phyloP scores from a whole-genome alignment of 257 asterid species.

The Gentiana straminea region DNA sequence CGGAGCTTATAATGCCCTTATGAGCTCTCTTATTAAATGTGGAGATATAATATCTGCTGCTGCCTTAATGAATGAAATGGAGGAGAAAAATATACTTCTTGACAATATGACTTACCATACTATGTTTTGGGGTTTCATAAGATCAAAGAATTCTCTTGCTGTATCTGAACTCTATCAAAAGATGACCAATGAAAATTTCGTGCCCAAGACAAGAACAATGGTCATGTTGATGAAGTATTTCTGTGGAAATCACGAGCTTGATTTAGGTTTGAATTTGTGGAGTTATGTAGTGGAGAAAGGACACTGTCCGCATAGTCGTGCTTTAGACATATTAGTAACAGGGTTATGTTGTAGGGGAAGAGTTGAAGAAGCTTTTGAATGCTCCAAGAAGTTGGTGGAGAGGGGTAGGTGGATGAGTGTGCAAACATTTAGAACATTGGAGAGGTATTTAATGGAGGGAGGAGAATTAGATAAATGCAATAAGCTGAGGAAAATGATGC shows the following conservation, averaged over 20 bases:
- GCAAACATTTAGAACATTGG: constrained; percentile 36
- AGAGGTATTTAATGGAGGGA: constrained; percentile 39
- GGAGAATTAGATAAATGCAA: constrained; percentile 36
- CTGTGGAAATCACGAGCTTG: constrained; percentile 50
- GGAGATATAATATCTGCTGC: constrained; percentile 52
- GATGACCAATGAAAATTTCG: constrained; percentile 49
- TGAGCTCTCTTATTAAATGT: constrained; percentile 54
- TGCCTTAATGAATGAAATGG: constrained; percentile 63
- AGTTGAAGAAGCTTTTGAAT: constrained; percentile 53
- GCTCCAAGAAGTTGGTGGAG: constrained; percentile 61
- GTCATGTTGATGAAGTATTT: constrained; percentile 73
- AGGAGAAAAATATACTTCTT: constrained; percentile 30
- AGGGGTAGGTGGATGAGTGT: constrained; percentile 63
- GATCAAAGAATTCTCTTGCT: constrained; percentile 35
- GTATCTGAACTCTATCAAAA: constrained; percentile 40
- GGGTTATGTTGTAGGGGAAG: constrained; percentile 75
- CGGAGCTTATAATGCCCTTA: constrained; percentile 67
- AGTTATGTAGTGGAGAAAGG: constrained; percentile 59
- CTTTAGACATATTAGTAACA: constrained; percentile 65
- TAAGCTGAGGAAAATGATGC: constrained; percentile 31
- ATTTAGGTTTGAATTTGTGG: constrained; percentile 71
- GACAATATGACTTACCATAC: constrained; percentile 71
- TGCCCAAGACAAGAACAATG: constrained; percentile 57
- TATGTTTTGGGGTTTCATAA: constrained; percentile 64
- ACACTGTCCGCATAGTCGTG: constrained; percentile 76